Conservation (phyloP, 441 rosid species). For the Populus trichocarpa region DNA sequence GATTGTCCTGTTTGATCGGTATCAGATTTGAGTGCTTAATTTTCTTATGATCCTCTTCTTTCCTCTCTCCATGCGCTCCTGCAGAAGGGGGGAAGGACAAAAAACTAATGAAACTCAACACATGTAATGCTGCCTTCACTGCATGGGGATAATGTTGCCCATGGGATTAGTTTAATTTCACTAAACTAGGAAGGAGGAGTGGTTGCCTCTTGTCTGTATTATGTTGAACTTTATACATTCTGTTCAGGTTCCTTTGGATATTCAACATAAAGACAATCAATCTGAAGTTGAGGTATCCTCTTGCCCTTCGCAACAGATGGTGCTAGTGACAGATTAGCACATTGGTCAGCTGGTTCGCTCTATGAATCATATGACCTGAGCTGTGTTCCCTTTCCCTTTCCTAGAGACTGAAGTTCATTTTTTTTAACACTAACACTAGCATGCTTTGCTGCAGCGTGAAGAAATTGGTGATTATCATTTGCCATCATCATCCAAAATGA, state of each 20-base stretch:
- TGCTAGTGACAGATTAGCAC: not conserved
- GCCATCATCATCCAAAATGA: constrained; percentile 68
- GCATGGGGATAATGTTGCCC: not conserved
- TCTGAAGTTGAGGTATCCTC: constrained; percentile 39
- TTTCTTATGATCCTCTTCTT: not conserved
- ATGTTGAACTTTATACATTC: not conserved
- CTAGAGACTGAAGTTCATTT: not conserved
- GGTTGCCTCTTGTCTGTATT: constrained; percentile 4
- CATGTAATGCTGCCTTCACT: not conserved
- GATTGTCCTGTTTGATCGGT: not conserved
- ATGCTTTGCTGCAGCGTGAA: constrained; percentile 48
- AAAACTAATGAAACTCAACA: not conserved
- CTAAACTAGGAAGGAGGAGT: not conserved
- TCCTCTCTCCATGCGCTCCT: not conserved
- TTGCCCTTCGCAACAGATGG: not conserved
- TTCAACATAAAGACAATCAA: constrained; percentile 38
- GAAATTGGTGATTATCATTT: constrained; percentile 33
- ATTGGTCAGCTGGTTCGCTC: not conserved
- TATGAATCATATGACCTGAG: not conserved
- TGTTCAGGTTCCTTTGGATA: constrained; percentile 75
- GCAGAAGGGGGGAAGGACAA: not conserved
- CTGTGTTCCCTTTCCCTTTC: not conserved
- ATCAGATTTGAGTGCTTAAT: not conserved
- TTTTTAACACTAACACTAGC: constrained; percentile 8
- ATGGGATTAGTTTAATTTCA: not conserved